Percentiles rank a stretch among this genome's conserved stretches.
phyloP scores from a whole-genome alignment of 805 yeast species.

The Kuraishia capsulata region DNA sequence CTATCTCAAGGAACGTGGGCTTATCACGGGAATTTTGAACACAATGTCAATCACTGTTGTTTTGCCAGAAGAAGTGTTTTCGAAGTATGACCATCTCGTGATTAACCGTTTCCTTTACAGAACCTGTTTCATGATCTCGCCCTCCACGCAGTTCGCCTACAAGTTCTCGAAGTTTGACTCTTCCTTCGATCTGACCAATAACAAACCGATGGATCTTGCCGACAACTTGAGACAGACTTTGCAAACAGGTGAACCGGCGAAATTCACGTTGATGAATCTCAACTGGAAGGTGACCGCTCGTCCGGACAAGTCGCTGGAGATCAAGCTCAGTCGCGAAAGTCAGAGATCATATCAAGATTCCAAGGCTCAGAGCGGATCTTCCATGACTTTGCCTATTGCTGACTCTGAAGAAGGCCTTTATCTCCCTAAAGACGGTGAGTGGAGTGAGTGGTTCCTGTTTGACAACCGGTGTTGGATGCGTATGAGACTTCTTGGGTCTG shows the following conservation, averaged over 20 bases:
- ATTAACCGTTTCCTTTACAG: constrained; percentile 19
- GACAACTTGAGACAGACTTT: not conserved
- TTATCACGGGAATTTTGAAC: not conserved
- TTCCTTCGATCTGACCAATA: not conserved
- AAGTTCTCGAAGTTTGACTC: constrained; percentile 14
- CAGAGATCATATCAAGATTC: constrained; percentile 2
- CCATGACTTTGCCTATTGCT: not conserved
- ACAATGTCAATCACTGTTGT: constrained; percentile 8
- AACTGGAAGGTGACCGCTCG: constrained; percentile 10
- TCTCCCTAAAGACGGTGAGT: constrained; percentile 3
- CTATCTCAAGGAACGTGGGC: constrained; percentile 6
- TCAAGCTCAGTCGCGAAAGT: not conserved
- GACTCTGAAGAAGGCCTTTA: not conserved
- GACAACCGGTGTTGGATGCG: constrained; percentile 32
- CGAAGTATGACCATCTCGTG: constrained; percentile 9
- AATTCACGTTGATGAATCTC: constrained; percentile 13
- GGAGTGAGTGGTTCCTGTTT: constrained; percentile 25
- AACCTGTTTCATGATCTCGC: constrained; percentile 12
- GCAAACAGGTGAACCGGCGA: not conserved
- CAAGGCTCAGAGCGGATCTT: constrained; percentile 8
- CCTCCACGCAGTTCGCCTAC: constrained; percentile 13
- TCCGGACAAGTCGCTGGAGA: not conserved
- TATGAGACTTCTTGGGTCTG: constrained; percentile 1
- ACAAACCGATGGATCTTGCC: not conserved
- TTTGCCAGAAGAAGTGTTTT: constrained; percentile 10